Evolutionary conservation across 2,329 filamentous ascomycete genomes (phyloP).

Genomic region (Capronia epimyces): DNA sequence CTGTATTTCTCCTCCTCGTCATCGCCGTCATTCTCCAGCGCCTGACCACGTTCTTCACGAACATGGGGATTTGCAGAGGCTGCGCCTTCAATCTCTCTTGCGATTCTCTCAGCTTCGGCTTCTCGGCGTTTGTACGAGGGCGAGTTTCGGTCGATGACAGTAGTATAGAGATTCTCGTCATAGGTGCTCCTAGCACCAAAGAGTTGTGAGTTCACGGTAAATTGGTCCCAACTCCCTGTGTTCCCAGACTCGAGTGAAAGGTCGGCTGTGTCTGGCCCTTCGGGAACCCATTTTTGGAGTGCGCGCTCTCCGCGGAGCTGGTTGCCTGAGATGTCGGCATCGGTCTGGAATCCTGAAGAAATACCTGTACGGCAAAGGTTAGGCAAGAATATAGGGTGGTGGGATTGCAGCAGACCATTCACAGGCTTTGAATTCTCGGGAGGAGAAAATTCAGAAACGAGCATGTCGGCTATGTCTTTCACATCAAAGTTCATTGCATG

Average conservation of each 20-base stretch:
- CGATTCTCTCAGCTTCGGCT: conserved; percentile 74
- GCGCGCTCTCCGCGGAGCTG: conserved; percentile 64
- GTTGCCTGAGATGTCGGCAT: conserved; percentile 77
- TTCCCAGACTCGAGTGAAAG: conserved; percentile 63
- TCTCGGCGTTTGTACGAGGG: conserved; percentile 74
- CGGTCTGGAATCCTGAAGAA: conserved; percentile 70
- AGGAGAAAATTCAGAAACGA: conserved; percentile 49
- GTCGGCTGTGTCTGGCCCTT: conserved; percentile 57
- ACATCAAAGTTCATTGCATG: conserved; percentile 56
- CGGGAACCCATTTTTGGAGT: conserved; percentile 76
- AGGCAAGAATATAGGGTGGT: not conserved
- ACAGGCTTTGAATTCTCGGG: conserved; percentile 49
- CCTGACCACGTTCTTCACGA: conserved; percentile 78
- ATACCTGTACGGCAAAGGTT: conserved; percentile 48
- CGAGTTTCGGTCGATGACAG: conserved; percentile 75
- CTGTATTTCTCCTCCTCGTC: conserved; percentile 98
- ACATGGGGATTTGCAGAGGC: conserved; percentile 72
- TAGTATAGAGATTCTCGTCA: conserved; percentile 92
- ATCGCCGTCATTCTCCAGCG: conserved; percentile 57
- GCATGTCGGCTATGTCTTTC: conserved; percentile 55
- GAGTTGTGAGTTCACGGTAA: conserved; percentile 77
- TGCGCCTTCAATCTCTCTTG: conserved; percentile 80
- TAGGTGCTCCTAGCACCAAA: conserved; percentile 89
- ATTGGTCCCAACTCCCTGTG: conserved; percentile 76
- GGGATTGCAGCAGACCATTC: conserved; percentile 48